Base-by-base conservation (phyloP, 352 stramenopile genomes). In the Thalassiosira hispida region DNA sequence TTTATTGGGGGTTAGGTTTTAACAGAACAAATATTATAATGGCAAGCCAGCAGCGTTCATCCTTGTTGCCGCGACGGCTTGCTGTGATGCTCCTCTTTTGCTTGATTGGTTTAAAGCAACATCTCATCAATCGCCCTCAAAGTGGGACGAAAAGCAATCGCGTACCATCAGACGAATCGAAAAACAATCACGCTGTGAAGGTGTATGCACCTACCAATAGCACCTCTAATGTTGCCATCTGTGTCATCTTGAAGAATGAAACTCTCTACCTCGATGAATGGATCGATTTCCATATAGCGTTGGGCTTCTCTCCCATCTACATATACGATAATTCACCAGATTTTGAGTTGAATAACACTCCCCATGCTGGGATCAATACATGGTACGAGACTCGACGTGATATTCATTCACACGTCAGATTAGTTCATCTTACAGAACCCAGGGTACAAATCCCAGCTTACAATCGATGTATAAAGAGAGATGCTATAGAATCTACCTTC, bases 311-410 rank as follows among this genome's bases (percentile, higher is more conserved):
- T 35, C n/a, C 70, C 1, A 86, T 90, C 44, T 85, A 82, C 61
- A 67, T 90, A 14, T 90, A 86, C 52, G 83, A 90, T 61, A 83
- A 90, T 73, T 83, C 69, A 14, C n/a, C 55, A 23, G 61, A 74
- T 33, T 84, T 84, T 63, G 47, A 84, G 16, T 51, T 87, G 4
- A 35, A 47, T 0, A 57, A 55, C 18, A 14, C 11, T 6, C 27
- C 7, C 25, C 22, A 53, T 47, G n/a, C 46, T 25, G 12, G 29
- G 5, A 12, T 44, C 6, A 6, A 12, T 12, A 44, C 6, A 6
- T 44, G 35, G 35, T 44, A 49, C 40, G 3, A 4, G 5, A 49
- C 40, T 4, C 29, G 38, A n/a, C 18, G 5, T 16, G 57, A 66
- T n/a, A 31, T 51, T 53, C 38, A n/a, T 1, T 7, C 35, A 9